Evolutionary conservation across 345 rosid genomes (phyloP).

Genomic region (Jatropha curcas): DNA sequence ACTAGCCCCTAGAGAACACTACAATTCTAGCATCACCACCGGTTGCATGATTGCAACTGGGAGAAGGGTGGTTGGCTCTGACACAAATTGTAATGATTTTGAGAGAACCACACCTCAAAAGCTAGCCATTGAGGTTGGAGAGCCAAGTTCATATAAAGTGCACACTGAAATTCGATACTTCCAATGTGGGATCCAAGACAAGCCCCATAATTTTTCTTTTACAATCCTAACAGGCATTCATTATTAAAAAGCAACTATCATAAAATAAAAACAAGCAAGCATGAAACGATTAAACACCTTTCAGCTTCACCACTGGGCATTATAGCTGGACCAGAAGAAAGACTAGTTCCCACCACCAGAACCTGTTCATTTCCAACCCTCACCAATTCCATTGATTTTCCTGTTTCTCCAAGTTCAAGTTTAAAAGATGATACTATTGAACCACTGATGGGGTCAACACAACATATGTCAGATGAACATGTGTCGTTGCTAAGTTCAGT

Average conservation of each 20-base stretch:
- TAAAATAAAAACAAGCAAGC: constrained; percentile 1
- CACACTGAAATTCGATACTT: no score
- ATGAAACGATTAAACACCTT: constrained; percentile 48
- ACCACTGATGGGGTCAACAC: constrained; percentile 86
- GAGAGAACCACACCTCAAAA: no score
- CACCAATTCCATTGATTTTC: constrained; percentile 90
- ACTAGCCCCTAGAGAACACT: no score
- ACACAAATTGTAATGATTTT: no score
- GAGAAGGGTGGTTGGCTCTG: no score
- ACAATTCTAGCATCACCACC: no score
- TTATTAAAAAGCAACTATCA: background rate
- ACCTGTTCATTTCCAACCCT: constrained; percentile 82
- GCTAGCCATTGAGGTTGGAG: no score
- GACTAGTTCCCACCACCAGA: constrained; percentile 85
- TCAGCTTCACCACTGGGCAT: constrained; percentile 99
- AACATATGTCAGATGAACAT: constrained; percentile 80
- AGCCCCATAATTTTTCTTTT: no score
- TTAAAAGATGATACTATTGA: constrained; percentile 65
- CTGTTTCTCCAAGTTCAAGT: constrained; percentile 79
- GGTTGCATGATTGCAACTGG: no score
- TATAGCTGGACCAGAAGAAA: constrained; percentile 86
- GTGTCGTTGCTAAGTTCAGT: constrained; percentile 61
- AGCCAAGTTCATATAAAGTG: no score
- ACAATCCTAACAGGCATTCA: no score
- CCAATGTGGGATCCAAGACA: no score